Evolutionary conservation across 1,284 basidiomycete species (phyloP).

Genomic region (Melampsora americana): DNA sequence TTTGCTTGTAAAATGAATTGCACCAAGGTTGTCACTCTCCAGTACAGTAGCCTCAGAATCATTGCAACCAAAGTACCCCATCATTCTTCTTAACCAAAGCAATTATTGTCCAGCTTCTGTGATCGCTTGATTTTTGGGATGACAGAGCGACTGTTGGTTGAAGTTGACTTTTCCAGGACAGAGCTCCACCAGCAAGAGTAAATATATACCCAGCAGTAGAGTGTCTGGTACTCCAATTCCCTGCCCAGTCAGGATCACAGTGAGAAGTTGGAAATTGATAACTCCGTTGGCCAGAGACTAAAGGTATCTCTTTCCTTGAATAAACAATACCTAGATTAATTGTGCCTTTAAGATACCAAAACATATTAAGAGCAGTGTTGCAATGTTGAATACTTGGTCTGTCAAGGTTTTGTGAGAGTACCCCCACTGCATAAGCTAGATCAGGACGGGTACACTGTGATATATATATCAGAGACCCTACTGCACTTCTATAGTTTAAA

Average conservation of each 20-base stretch:
- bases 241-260: constrained; percentile 29
- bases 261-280: neutral
- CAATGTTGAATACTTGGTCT: constrained; percentile 10
- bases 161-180: neutral
- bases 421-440: neutral
- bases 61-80: too few species aligned
- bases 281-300: neutral
- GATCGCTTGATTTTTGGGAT: too few species aligned
- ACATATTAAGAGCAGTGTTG: neutral
- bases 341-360: neutral
- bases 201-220: constrained; percentile 16
- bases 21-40: too few species aligned
- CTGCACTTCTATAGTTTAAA: neutral
- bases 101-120: too few species aligned
- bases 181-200: neutral
- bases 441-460: neutral
- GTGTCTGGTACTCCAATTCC: too few species aligned
- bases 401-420: neutral
- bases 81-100: too few species aligned
- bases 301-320: neutral
- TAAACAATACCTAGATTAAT: neutral
- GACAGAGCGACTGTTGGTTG: too few species aligned
- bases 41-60: too few species aligned
- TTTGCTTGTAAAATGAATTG: too few species aligned
- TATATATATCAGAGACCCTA: neutral